These are phyloP conservation scores for Penicillium maclennaniae DNA, from an alignment of 495 filamentous ascomycete genomes.

Conservation along the genomic window DNA sequence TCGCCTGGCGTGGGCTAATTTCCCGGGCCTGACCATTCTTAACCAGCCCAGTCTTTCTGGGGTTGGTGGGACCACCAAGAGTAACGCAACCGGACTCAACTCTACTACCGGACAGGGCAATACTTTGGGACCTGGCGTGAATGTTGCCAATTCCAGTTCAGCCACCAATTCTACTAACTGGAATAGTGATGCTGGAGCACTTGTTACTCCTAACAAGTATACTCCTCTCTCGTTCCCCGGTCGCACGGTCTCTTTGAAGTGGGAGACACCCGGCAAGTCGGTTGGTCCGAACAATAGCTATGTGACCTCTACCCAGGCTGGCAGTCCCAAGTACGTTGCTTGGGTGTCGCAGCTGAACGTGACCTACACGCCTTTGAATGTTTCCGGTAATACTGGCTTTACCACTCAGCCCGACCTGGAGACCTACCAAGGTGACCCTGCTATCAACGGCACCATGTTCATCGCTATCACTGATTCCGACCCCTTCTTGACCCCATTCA, in stretches of 20 bases:
- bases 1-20: constrained; percentile 83
- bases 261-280: constrained; percentile 64
- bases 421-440: constrained; percentile 62
- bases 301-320: constrained; percentile 58
- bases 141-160: constrained; percentile 26
- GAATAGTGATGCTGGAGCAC: constrained; percentile 42
- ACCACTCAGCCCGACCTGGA: constrained; percentile 65
- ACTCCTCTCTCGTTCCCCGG: constrained; percentile 73
- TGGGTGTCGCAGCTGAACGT: constrained; percentile 85
- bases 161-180: constrained; percentile 30
- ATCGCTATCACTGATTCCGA: constrained; percentile 71
- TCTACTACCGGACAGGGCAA: constrained; percentile 23
- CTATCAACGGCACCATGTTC: constrained; percentile 77
- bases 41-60: constrained; percentile 75
- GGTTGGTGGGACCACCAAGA: constrained; percentile 41
- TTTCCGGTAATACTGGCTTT: constrained; percentile 51
- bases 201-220: constrained; percentile 61
- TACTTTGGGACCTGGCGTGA: constrained; percentile 30
- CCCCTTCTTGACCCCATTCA: constrained; percentile 69
- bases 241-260: constrained; percentile 63
- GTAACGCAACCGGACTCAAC: constrained; percentile 53
- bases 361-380: constrained; percentile 68
- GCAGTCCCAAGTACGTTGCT: constrained; percentile 60
- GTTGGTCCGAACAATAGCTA: constrained; percentile 84
- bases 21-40: constrained; percentile 66